Evolutionary conservation across 805 yeast genomes (phyloP).

Genomic region (Wickerhamomyces strasburgensis): DNA sequence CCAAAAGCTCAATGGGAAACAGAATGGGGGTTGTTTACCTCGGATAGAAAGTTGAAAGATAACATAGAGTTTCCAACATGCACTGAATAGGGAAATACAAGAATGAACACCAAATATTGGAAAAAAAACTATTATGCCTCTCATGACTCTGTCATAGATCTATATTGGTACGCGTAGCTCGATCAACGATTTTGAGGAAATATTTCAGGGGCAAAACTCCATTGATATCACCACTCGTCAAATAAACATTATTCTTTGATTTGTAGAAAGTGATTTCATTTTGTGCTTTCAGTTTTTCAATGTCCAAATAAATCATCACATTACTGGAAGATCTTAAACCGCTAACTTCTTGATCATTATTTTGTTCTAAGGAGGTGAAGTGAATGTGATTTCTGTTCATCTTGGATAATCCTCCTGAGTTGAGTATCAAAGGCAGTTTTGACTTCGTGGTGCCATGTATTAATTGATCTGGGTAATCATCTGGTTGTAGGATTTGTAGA

Average conservation of each 20-base stretch:
- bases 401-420: slow-evolving; percentile 50
- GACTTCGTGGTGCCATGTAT: slow-evolving; percentile 75
- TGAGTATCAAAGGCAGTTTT: slow-evolving; percentile 44
- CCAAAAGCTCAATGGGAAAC: slow-evolving; percentile 55
- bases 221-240: slow-evolving; percentile 53
- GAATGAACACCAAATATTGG: too few species aligned
- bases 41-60: slow-evolving; percentile 42
- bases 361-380: slow-evolving; percentile 58
- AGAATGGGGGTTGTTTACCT: slow-evolving; percentile 63
- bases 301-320: slow-evolving; percentile 60
- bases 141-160: too few species aligned
- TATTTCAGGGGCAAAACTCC: slow-evolving; percentile 46
- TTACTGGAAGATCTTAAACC: slow-evolving; percentile 63
- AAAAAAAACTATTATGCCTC: too few species aligned
- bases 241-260: slow-evolving; percentile 71
- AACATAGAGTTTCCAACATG: slow-evolving; percentile 36
- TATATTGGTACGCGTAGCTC: slow-evolving; percentile 7
- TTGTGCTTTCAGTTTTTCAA: slow-evolving; percentile 37
- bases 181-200: slow-evolving; percentile 37
- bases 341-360: slow-evolving; percentile 46
- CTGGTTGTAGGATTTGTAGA: slow-evolving; percentile 33
- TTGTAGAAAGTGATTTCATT: slow-evolving; percentile 47
- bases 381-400: slow-evolving; percentile 87
- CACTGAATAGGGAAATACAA: too few species aligned
- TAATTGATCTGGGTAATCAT: slow-evolving; percentile 45